phyloP scores from a whole-genome alignment of 768 basidiomycete species.

The Amanita fuliginea region DNA sequence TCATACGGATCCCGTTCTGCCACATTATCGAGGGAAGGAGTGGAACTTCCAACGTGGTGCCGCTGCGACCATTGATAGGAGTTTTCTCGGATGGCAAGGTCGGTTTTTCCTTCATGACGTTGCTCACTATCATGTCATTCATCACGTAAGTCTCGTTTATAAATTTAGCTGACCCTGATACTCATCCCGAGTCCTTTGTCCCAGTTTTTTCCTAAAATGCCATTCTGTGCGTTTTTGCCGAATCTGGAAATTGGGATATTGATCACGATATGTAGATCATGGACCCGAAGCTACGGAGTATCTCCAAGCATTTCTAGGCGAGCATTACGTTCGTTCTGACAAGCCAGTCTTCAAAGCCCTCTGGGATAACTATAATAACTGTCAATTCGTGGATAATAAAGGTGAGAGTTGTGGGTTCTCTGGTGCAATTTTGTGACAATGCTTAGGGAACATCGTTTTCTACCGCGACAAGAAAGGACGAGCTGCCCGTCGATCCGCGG shows the following conservation, averaged over 20 bases:
- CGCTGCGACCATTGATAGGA: conserved; percentile 46
- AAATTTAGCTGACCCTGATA: background rate
- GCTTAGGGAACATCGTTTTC: conserved; percentile 29
- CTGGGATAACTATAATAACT: conserved; percentile 44
- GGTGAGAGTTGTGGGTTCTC: conserved; percentile 16
- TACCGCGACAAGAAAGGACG: conserved; percentile 19
- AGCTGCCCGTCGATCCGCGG: background rate
- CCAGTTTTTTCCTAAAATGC: conserved; percentile 54
- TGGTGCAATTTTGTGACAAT: background rate
- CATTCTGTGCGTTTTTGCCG: conserved; percentile 32
- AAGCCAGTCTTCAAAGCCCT: conserved; percentile 33
- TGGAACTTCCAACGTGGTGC: conserved; percentile 59
- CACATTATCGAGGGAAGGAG: conserved; percentile 43
- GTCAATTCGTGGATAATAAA: conserved; percentile 48
- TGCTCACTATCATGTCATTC: conserved; percentile 52
- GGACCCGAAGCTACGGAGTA: conserved; percentile 39
- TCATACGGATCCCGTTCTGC: conserved; percentile 48
- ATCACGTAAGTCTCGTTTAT: conserved; percentile 31
- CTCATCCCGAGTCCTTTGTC: background rate
- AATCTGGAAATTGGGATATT: background rate
- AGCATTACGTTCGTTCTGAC: conserved; percentile 35
- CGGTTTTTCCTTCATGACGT: conserved; percentile 60
- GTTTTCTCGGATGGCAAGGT: conserved; percentile 53
- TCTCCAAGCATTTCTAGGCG: conserved; percentile 36
- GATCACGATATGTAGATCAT: conserved; percentile 34